Percentiles rank a stretch among this genome's conserved stretches.
These are phyloP conservation scores for Nitzschia sp. DNA, from an alignment of 108 stramenopile genomes.

Conservation along the genomic window DNA sequence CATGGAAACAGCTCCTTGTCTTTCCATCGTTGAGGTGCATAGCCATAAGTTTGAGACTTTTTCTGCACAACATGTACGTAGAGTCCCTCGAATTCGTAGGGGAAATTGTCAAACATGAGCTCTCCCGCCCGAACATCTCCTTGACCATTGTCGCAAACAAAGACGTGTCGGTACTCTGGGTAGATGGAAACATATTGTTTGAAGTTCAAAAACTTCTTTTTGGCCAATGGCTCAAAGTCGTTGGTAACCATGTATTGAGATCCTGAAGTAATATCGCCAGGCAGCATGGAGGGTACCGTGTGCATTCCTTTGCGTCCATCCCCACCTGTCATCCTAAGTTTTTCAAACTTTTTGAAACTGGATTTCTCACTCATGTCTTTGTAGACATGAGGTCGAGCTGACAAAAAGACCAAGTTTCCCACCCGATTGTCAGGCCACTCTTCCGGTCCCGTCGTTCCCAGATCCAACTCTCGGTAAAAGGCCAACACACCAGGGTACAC, in stretches of 20 bases:
- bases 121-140: constrained; percentile 97
- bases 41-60: constrained; percentile 70
- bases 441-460: constrained; percentile 86
- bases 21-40: constrained; percentile 70
- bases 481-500: constrained; percentile 96
- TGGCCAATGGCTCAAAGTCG: constrained; percentile 88
- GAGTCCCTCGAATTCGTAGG: constrained; percentile 74
- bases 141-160: constrained; percentile 99
- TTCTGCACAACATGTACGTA: constrained; percentile 92
- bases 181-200: constrained; percentile 89
- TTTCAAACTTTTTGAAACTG: constrained; percentile 92
- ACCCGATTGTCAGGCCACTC: constrained; percentile 81
- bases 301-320: constrained; percentile 87
- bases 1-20: constrained; percentile 73
- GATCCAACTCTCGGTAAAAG: constrained; percentile 95
- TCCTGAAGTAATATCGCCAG: constrained; percentile 93
- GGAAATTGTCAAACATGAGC: constrained; percentile 88
- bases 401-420: constrained; percentile 95
- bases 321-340: constrained; percentile 59
- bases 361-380: constrained; percentile 91
- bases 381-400: constrained; percentile 97
- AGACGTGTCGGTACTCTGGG: constrained; percentile 95
- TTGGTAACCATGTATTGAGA: constrained; percentile 84
- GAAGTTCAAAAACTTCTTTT: constrained; percentile 94
- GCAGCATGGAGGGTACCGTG: constrained; percentile 91